A percentile compares a stretch with the other conserved stretches of the same genome.
Conservation (phyloP, 176 grass and related monocot genomes). For the Oryza punctata region DNA sequence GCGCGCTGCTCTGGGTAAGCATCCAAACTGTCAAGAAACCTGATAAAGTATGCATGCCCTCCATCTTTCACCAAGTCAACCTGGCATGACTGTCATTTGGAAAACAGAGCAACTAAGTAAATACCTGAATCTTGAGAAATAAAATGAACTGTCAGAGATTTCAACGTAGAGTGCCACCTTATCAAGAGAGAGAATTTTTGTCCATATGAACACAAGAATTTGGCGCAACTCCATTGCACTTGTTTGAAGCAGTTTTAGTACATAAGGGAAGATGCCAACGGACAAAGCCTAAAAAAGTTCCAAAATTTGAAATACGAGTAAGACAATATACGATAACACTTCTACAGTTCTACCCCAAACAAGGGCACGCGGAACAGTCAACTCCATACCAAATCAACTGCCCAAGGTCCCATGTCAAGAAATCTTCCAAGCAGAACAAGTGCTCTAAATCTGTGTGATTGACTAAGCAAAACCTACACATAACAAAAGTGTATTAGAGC, state of each 20-base stretch:
- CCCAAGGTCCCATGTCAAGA: conserved; percentile 99
- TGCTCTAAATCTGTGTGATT: conserved; percentile 93
- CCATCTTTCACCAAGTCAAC: conserved; percentile 97
- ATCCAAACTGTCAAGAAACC: conserved; percentile 91
- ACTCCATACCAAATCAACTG: conserved; percentile 84
- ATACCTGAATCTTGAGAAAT: conserved; percentile 18
- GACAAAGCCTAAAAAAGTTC: conserved; percentile 72
- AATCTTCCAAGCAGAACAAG: conserved; percentile 99
- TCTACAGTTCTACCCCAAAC: not conserved
- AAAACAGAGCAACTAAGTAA: conserved; percentile 4
- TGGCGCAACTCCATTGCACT: conserved; percentile 85
- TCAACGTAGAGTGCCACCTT: conserved; percentile 54
- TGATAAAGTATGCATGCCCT: conserved; percentile 91
- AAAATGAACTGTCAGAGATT: conserved; percentile 1
- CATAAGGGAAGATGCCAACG: conserved; percentile 97
- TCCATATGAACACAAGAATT: conserved; percentile 99
- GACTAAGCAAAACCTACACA: conserved; percentile 90
- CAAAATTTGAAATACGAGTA: conserved; percentile 18
- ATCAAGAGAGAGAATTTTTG: conserved; percentile 98
- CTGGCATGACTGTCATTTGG: conserved; percentile 80
- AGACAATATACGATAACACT: conserved; percentile 5
- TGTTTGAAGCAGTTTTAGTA: conserved; percentile 97
- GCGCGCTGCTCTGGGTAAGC: conserved; percentile 93
- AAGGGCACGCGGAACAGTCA: conserved; percentile 23
- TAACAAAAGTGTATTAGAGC: conserved; percentile 25